Percentiles rank a stretch among this genome's conserved stretches.
These are phyloP conservation scores for Cutaneotrichosporon cavernicola DNA, from an alignment of 1,284 basidiomycete species.

Conservation along the genomic window DNA sequence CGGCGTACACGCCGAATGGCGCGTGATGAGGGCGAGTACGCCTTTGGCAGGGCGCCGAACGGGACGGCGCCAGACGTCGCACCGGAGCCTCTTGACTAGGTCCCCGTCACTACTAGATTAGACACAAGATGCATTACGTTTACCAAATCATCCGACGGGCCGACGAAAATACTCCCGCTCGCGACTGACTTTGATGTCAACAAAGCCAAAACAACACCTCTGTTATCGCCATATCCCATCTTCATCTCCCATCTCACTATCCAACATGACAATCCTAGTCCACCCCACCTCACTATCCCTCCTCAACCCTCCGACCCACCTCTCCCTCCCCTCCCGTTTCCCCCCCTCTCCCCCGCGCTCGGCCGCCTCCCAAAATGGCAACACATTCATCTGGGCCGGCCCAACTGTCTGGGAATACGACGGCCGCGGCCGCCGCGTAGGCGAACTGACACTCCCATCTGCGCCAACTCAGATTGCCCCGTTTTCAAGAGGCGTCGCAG, in stretches of 20 bases:
- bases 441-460: constrained; percentile 18
- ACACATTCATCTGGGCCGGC: constrained; percentile 21
- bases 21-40: constrained; percentile 38
- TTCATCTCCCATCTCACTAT: not conserved
- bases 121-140: not conserved
- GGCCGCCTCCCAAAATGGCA: constrained; percentile 10
- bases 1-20: constrained; percentile 46
- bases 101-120: not conserved
- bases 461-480: not conserved
- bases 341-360: constrained; percentile 16
- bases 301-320: not conserved
- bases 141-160: too few relatives aligned
- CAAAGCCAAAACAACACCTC: not conserved
- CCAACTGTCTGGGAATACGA: constrained; percentile 33
- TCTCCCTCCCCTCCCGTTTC: constrained; percentile 27
- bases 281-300: constrained; percentile 12
- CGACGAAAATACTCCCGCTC: not conserved
- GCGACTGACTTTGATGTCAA: constrained; percentile 1
- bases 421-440: constrained; percentile 23
- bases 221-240: not conserved
- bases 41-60: constrained; percentile 2
- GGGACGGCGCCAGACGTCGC: not conserved
- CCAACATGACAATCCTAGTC: constrained; percentile 12
- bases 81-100: constrained; percentile 5
- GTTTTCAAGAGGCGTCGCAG: constrained; percentile 6